Conservation (phyloP, 2,329 filamentous ascomycete genomes). For the Penicillium crustosum region DNA sequence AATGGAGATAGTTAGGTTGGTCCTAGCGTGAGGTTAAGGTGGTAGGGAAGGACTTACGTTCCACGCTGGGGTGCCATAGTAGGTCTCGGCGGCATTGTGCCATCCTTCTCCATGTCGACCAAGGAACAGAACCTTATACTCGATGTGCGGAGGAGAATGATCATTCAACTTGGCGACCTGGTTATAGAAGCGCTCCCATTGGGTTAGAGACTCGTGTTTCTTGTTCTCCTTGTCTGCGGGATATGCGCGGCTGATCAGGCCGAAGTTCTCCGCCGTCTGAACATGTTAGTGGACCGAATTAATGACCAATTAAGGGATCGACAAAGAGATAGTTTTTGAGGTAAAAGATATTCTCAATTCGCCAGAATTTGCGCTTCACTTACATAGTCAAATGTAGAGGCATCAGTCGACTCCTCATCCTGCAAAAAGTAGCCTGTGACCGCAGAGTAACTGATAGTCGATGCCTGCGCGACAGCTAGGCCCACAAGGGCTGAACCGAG, state of each 20-base stretch:
- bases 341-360: neutral
- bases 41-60: slow-evolving; percentile 46
- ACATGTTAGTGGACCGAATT: neutral
- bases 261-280: slow-evolving; percentile 47
- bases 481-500: slow-evolving; percentile 71
- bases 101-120: slow-evolving; percentile 61
- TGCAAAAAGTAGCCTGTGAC: slow-evolving; percentile 52
- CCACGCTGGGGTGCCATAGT: slow-evolving; percentile 61
- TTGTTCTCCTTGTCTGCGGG: slow-evolving; percentile 34
- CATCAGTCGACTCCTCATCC: slow-evolving; percentile 48
- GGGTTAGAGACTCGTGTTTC: slow-evolving; percentile 41
- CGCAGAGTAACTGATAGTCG: slow-evolving; percentile 39
- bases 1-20: neutral
- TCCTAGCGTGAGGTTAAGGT: neutral
- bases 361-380: neutral
- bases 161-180: slow-evolving; percentile 51
- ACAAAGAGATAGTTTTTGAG: neutral
- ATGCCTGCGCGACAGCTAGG: slow-evolving; percentile 63
- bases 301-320: neutral
- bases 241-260: slow-evolving; percentile 51
- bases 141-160: slow-evolving; percentile 39
- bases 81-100: slow-evolving; percentile 60
- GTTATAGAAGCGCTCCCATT: slow-evolving; percentile 57
- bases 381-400: slow-evolving; percentile 50
- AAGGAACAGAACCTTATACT: slow-evolving; percentile 59